Evolutionary conservation across 2,329 filamentous ascomycete genomes (phyloP).

Genomic region (Hypoxylon sp.): DNA sequence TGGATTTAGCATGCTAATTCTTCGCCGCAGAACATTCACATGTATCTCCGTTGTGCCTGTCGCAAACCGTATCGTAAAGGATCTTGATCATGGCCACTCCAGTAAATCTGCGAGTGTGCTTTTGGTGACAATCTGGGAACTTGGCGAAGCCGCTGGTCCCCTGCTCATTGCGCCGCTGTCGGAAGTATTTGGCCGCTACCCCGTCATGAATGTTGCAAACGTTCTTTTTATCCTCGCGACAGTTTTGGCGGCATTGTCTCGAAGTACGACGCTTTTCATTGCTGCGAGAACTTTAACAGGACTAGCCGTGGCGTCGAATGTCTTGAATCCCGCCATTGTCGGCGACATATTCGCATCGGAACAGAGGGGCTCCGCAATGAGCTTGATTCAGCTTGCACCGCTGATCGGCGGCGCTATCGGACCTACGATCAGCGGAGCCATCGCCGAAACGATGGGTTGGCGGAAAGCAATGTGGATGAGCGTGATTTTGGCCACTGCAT

Average conservation of each 20-base stretch:
- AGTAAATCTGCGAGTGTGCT: constrained; percentile 68
- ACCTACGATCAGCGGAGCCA: constrained; percentile 68
- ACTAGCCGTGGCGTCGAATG: constrained; percentile 74
- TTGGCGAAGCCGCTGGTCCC: constrained; percentile 75
- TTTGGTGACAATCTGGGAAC: constrained; percentile 79
- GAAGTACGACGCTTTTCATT: constrained; percentile 64
- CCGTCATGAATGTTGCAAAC: constrained; percentile 69
- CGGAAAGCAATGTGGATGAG: constrained; percentile 67
- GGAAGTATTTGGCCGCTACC: constrained; percentile 71
- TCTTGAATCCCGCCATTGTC: constrained; percentile 74
- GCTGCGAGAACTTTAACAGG: constrained; percentile 71
- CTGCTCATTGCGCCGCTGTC: constrained; percentile 73
- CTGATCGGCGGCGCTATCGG: constrained; percentile 71
- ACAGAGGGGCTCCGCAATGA: constrained; percentile 71
- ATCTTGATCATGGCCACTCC: constrained; percentile 59
- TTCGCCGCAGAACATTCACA: constrained; percentile 66
- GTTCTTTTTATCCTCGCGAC: constrained; percentile 66
- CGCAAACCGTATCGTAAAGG: constrained; percentile 65
- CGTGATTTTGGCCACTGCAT: constrained; percentile 62
- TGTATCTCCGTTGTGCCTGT: constrained; percentile 71
- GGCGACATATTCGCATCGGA: constrained; percentile 74
- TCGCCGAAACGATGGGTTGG: constrained; percentile 71
- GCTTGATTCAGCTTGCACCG: constrained; percentile 69
- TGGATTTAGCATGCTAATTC: not conserved
- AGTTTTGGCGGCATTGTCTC: constrained; percentile 62